phyloP scores from a whole-genome alignment of 2,329 filamentous ascomycete genomes.

The Diplocarpon mali region DNA sequence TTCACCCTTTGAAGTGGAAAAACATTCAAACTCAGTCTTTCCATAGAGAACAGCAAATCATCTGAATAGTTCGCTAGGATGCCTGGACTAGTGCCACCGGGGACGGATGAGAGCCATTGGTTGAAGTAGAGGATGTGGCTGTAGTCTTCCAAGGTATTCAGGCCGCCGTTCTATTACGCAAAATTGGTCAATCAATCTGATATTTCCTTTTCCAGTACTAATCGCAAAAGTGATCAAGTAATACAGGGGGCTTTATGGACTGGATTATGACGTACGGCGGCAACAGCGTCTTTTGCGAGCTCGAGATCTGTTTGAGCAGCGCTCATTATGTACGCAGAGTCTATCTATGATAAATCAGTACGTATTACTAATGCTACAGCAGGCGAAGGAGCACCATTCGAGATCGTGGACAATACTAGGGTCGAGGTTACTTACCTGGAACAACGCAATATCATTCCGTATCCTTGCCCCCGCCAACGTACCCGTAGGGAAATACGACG shows the following conservation, averaged over 20 bases:
- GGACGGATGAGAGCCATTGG: constrained; percentile 31
- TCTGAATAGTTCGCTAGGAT: constrained; percentile 35
- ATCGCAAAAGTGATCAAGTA: not conserved
- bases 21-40: constrained; percentile 34
- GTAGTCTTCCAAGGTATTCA: constrained; percentile 10
- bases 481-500: constrained; percentile 5
- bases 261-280: no score
- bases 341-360: not conserved
- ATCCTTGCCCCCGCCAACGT: constrained; percentile 1
- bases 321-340: not conserved
- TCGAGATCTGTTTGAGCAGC: constrained; percentile 1
- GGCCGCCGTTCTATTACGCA: constrained; percentile 7
- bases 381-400: no score
- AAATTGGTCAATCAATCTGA: not conserved
- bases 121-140: constrained; percentile 30
- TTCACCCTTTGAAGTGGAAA: constrained; percentile 30
- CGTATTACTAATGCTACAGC: no score
- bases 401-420: no score
- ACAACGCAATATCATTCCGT: not conserved
- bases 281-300: no score
- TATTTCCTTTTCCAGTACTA: not conserved
- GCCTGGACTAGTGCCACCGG: constrained; percentile 28
- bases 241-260: no score
- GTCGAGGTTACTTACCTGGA: not conserved
- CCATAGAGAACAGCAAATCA: constrained; percentile 38